phyloP scores from a whole-genome alignment of 352 stramenopile species.

The Lagenidium giganteum region DNA sequence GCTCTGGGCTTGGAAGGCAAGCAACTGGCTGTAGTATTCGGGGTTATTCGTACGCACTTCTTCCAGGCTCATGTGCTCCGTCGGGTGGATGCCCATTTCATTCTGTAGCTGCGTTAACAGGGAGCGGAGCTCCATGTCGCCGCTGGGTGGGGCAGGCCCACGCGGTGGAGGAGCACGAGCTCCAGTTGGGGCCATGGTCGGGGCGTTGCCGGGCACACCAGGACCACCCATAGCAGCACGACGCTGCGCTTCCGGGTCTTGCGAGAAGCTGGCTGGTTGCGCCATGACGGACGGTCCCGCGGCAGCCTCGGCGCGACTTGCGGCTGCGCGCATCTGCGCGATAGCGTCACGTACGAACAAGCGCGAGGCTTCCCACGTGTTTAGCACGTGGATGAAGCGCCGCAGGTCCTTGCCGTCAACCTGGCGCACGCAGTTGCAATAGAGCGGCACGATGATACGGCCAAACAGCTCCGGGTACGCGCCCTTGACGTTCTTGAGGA shows the following conservation, averaged over 20 bases:
- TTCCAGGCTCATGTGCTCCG: conserved; percentile 80
- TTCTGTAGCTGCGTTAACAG: conserved; percentile 82
- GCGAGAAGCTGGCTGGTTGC: conserved; percentile 45
- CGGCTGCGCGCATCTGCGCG: conserved; percentile 57
- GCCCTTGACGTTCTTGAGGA: conserved; percentile 83
- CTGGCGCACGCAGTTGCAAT: conserved; percentile 77
- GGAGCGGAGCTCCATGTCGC: conserved; percentile 72
- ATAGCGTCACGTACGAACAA: conserved; percentile 56
- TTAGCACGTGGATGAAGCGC: conserved; percentile 81
- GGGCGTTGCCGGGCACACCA: conserved; percentile 1
- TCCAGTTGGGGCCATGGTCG: conserved; percentile 11
- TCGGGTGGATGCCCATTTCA: conserved; percentile 84
- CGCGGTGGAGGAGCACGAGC: too few relatives aligned
- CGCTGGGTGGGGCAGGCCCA: conserved; percentile 12
- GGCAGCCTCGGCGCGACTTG: conserved; percentile 47
- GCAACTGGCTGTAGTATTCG: conserved; percentile 77
- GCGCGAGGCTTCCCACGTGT: conserved; percentile 71
- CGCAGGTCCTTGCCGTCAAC: conserved; percentile 76
- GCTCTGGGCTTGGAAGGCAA: conserved; percentile 52
- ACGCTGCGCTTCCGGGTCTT: conserved; percentile 19
- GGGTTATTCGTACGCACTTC: conserved; percentile 85
- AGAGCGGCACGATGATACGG: conserved; percentile 71
- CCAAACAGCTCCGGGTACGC: conserved; percentile 68
- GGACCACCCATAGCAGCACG: too few relatives aligned
- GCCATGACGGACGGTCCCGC: conserved; percentile 31